phyloP scores from a whole-genome alignment of 2,329 filamentous ascomycete species.

The Ceratocystis cacaofunesta region DNA sequence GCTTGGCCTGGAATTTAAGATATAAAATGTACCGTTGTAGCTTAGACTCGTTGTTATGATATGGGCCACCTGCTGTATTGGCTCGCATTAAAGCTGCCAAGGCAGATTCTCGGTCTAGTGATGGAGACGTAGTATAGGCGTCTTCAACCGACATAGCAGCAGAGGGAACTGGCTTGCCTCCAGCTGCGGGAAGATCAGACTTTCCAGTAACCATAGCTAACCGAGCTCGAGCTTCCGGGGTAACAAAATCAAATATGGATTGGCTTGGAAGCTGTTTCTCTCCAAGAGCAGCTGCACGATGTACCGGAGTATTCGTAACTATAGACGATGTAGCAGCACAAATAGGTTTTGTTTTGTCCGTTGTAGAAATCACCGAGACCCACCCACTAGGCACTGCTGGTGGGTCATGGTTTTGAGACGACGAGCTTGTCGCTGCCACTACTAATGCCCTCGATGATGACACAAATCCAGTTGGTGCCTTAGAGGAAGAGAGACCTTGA shows the following conservation, averaged over 20 bases:
- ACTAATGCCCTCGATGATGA: neutral
- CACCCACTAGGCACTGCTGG: conserved; percentile 11
- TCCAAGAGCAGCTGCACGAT: conserved; percentile 35
- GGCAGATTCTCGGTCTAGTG: conserved; percentile 51
- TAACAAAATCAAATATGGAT: conserved; percentile 89
- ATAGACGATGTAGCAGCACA: neutral
- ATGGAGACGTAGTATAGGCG: conserved; percentile 34
- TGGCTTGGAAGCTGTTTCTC: conserved; percentile 72
- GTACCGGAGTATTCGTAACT: neutral
- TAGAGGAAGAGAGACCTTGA: neutral
- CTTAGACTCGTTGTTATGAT: conserved; percentile 68
- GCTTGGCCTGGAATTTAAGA: conserved; percentile 40
- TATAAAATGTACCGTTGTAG: conserved; percentile 67
- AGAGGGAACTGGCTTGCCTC: conserved; percentile 51
- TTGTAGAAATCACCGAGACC: neutral
- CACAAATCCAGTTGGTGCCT: conserved; percentile 9
- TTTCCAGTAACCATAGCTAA: conserved; percentile 65
- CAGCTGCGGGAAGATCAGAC: conserved; percentile 58
- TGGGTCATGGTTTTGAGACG: neutral
- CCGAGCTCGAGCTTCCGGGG: conserved; percentile 58
- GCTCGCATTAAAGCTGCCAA: conserved; percentile 53
- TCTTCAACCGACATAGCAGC: conserved; percentile 45
- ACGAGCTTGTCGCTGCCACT: too few species aligned
- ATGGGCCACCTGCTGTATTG: conserved; percentile 56
- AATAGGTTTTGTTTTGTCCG: neutral